A percentile compares a stretch with the other conserved stretches of the same genome.
These are phyloP conservation scores for Pseudocercospora vitis DNA, from an alignment of 2,329 filamentous ascomycete species.

Conservation along the genomic window DNA sequence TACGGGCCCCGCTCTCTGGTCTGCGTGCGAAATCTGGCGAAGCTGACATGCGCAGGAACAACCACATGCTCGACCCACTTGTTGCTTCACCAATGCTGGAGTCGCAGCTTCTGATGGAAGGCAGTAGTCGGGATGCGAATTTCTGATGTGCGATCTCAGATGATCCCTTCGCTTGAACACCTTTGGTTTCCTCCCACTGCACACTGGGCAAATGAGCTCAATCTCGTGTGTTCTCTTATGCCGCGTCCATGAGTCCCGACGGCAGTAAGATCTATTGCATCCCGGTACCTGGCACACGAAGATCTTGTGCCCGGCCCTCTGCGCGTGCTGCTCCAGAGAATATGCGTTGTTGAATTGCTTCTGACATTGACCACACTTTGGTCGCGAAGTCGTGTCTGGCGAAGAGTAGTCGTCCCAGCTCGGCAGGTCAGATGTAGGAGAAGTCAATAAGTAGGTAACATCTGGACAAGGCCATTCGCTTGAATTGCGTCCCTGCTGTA, in stretches of 20 bases:
- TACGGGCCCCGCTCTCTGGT: background rate
- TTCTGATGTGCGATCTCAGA: slow-evolving; percentile 12
- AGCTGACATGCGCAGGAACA: background rate
- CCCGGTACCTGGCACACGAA: background rate
- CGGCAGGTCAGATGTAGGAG: background rate
- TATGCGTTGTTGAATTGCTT: background rate
- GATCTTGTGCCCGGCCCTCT: background rate
- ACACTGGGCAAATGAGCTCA: background rate
- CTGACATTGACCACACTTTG: background rate
- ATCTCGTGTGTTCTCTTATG: background rate
- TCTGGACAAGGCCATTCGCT: background rate
- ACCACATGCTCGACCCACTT: background rate
- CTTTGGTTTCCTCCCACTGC: background rate
- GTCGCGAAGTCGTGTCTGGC: background rate
- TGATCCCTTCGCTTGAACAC: slow-evolving; percentile 19
- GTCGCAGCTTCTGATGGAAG: background rate
- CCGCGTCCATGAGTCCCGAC: background rate
- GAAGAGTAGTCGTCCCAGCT: background rate
- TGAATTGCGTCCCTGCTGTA: background rate
- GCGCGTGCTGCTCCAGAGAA: background rate
- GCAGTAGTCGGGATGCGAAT: slow-evolving; percentile 6
- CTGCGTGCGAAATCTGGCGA: background rate
- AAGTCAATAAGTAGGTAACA: background rate
- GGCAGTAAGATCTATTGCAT: background rate
- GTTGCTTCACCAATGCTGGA: background rate